A percentile compares a stretch with the other conserved stretches of the same genome.
These are phyloP conservation scores for Eucalyptus erythrocorys DNA, from an alignment of 345 rosid genomes.

Conservation along the genomic window DNA sequence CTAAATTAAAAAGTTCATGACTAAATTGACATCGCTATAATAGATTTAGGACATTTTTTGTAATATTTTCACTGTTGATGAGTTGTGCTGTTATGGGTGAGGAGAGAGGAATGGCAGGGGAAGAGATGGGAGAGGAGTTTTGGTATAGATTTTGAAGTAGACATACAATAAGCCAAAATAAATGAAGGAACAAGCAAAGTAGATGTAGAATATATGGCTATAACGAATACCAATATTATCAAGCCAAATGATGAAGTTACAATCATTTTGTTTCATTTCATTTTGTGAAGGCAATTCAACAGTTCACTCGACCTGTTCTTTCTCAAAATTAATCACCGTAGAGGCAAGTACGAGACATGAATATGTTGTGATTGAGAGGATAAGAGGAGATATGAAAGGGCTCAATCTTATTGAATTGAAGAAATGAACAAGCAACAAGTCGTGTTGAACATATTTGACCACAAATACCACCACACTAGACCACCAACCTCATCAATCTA, in stretches of 20 bases:
- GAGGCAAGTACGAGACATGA: neutral
- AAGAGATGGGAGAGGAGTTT: neutral
- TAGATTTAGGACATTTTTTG: neutral
- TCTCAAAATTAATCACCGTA: neutral
- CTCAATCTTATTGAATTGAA: neutral
- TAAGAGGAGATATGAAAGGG: neutral
- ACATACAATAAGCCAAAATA: neutral
- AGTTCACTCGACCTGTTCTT: neutral
- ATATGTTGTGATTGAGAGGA: neutral
- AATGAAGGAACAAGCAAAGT: neutral
- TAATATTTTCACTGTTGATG: neutral
- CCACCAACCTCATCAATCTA: neutral
- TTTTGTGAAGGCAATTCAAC: neutral
- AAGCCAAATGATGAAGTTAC: neutral
- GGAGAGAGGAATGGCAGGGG: neutral
- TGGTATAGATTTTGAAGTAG: neutral
- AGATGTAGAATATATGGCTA: neutral
- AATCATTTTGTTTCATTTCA: neutral
- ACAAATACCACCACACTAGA: neutral
- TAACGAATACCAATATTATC: neutral
- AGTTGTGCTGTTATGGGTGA: neutral
- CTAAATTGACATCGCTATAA: fast-evolving
- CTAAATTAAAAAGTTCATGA: neutral
- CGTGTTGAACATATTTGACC: neutral
- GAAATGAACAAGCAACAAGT: neutral